Evolutionary conservation across 345 rosid genomes (phyloP).

Genomic region (Lepidium sativum): DNA sequence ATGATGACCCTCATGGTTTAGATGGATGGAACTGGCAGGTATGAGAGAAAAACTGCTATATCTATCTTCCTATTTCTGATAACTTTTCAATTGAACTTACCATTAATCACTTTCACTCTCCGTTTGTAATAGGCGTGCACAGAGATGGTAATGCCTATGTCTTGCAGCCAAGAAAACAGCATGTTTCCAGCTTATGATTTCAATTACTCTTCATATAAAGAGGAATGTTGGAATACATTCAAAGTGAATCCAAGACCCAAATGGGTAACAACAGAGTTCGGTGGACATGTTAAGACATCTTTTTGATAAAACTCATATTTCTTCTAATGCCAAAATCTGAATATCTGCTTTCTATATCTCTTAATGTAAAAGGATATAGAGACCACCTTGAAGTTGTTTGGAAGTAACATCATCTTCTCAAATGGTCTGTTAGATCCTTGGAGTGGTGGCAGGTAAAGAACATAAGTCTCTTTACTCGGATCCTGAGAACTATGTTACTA

Average conservation of each 20-base stretch:
- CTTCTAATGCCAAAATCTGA: not conserved
- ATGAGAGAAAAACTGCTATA: not conserved
- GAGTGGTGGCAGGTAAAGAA: slow-evolving; percentile 84
- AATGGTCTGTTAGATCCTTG: slow-evolving; percentile 94
- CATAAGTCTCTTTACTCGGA: slow-evolving; percentile 1
- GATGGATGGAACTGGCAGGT: slow-evolving; percentile 98
- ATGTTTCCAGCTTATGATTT: slow-evolving; percentile 58
- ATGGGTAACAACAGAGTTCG: slow-evolving; percentile 82
- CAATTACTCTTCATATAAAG: slow-evolving; percentile 57
- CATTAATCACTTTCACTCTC: not conserved
- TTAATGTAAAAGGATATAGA: slow-evolving; percentile 50
- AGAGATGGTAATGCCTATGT: slow-evolving; percentile 94
- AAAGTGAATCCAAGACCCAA: slow-evolving; percentile 62
- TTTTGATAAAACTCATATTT: not conserved
- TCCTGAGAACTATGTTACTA: not conserved
- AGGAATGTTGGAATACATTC: slow-evolving; percentile 55
- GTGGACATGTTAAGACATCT: slow-evolving; percentile 71
- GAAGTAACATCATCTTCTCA: slow-evolving; percentile 92
- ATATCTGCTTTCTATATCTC: not conserved
- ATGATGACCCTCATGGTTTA: slow-evolving; percentile 94
- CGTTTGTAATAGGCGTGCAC: slow-evolving; percentile 61
- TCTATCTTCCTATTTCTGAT: not conserved
- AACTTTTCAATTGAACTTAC: not conserved
- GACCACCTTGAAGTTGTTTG: slow-evolving; percentile 53
- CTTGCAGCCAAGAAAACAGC: slow-evolving; percentile 52